phyloP scores from a whole-genome alignment of 2,329 filamentous ascomycete genomes.

The Verruconis gallopava region DNA sequence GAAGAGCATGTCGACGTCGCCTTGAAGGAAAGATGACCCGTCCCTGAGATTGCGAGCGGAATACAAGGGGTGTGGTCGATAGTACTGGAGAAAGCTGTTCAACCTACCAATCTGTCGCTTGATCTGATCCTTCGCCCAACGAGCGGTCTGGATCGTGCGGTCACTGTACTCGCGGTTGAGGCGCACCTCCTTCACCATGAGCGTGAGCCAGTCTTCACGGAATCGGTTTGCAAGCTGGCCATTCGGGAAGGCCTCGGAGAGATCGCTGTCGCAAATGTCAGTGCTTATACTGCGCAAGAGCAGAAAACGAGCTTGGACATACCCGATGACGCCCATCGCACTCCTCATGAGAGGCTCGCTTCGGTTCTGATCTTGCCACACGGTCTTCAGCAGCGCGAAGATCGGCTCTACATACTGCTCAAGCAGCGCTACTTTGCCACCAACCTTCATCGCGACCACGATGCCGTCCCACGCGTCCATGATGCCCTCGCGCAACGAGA shows the following conservation, averaged over 20 bases:
- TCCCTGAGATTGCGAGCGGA: neutral
- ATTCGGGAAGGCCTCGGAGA: constrained; percentile 85
- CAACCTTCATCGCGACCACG: constrained; percentile 82
- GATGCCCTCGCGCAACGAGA: constrained; percentile 89
- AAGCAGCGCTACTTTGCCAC: constrained; percentile 56
- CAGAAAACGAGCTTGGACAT: constrained; percentile 27
- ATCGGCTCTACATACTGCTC: constrained; percentile 72
- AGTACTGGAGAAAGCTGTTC: neutral
- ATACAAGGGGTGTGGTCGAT: neutral
- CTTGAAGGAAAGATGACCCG: neutral
- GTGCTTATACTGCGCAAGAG: too few relatives aligned
- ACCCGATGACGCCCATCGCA: constrained; percentile 97
- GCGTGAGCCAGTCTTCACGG: constrained; percentile 80
- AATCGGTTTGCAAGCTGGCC: constrained; percentile 76
- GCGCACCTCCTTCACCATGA: constrained; percentile 84
- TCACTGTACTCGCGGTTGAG: constrained; percentile 73
- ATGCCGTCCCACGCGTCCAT: constrained; percentile 99
- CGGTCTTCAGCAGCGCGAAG: constrained; percentile 71
- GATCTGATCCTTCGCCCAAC: constrained; percentile 95
- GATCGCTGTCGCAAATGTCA: constrained; percentile 62
- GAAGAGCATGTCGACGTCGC: neutral
- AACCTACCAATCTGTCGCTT: constrained; percentile 60
- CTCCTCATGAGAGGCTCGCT: constrained; percentile 86
- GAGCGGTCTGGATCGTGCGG: constrained; percentile 84
- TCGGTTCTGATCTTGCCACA: constrained; percentile 72